Evolutionary conservation across 2,329 filamentous ascomycete genomes (phyloP).

Genomic region (Fusarium miscanthi): DNA sequence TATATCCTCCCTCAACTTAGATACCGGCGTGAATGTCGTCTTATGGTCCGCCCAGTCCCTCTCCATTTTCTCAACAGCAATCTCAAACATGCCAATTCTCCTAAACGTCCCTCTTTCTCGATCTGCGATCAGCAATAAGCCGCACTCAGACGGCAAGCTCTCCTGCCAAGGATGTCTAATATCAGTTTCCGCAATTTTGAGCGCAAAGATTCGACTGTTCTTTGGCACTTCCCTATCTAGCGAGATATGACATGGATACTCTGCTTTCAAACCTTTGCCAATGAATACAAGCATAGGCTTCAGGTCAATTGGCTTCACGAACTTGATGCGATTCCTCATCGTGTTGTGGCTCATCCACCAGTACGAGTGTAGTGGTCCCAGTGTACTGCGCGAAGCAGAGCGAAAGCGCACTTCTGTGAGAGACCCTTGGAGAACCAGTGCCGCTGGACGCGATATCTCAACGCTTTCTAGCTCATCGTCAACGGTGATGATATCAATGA

Average conservation of each 20-base stretch:
- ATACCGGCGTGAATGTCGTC: not conserved
- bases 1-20: not conserved
- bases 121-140: not conserved
- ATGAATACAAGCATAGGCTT: not conserved
- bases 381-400: not conserved
- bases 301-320: not conserved
- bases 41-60: not conserved
- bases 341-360: not conserved
- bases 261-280: not conserved
- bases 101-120: not conserved
- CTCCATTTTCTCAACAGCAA: not conserved
- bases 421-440: not conserved
- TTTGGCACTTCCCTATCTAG: not conserved
- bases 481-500: not conserved
- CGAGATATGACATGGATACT: not conserved
- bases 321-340: not conserved
- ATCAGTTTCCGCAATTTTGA: not conserved
- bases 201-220: not conserved
- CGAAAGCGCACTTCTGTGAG: not conserved
- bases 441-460: fast-evolving
- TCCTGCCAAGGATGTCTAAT: not conserved
- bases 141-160: not conserved
- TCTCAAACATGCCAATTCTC: not conserved
- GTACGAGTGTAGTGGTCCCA: not conserved
- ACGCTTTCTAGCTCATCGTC: not conserved